Evolutionary conservation across 2,329 filamentous ascomycete genomes (phyloP).

Genomic region (Talaromyces piceae): DNA sequence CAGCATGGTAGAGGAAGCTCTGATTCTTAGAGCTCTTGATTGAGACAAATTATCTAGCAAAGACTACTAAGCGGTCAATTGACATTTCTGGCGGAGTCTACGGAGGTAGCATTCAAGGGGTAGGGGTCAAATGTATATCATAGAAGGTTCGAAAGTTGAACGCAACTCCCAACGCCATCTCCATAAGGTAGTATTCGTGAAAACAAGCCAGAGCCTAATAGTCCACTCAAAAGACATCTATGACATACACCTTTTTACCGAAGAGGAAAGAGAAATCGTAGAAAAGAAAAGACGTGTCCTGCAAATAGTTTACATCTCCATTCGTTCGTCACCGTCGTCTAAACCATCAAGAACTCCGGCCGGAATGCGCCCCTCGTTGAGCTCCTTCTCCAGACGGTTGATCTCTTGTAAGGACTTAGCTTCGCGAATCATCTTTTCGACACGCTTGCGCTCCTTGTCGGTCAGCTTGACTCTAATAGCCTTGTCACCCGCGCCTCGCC

Average conservation of each 20-base stretch:
- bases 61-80: no score
- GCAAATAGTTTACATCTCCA: constrained; percentile 27
- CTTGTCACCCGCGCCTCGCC: constrained; percentile 44
- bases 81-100: not conserved
- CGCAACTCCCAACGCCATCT: constrained; percentile 11
- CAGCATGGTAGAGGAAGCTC: not conserved
- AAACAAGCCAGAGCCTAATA: not conserved
- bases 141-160: not conserved
- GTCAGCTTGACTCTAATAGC: constrained; percentile 77
- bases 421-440: constrained; percentile 80
- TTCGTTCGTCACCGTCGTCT: constrained; percentile 25
- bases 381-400: constrained; percentile 77
- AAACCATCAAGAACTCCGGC: constrained; percentile 43
- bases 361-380: constrained; percentile 82
- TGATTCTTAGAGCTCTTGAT: not conserved
- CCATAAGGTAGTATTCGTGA: constrained; percentile 1
- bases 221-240: not conserved
- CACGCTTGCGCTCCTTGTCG: constrained; percentile 74
- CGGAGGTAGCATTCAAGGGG: no score
- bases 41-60: no score
- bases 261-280: not conserved
- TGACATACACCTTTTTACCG: not conserved
- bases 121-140: not conserved
- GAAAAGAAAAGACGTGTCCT: not conserved
- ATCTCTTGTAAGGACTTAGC: constrained; percentile 89